These are phyloP conservation scores for Phytopythium chamaehyphon DNA, from an alignment of 352 stramenopile species.

Conservation along the genomic window DNA sequence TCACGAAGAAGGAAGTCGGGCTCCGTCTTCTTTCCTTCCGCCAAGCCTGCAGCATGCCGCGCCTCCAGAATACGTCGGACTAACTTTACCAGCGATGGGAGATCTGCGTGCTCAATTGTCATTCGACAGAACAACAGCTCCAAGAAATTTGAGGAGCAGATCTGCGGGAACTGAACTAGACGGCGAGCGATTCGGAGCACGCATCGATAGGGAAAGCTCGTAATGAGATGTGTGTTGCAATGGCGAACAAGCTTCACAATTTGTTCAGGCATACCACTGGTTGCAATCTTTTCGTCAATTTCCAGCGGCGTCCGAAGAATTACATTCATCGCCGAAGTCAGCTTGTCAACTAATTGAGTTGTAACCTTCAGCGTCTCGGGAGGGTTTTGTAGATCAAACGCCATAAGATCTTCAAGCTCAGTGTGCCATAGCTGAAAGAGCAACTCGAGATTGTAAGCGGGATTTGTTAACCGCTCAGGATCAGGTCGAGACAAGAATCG, in stretches of 20 bases:
- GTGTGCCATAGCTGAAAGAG: constrained; percentile 73
- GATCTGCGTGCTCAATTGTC: constrained; percentile 64
- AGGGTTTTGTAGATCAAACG: constrained; percentile 57
- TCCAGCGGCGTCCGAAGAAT: constrained; percentile 60
- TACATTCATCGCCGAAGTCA: constrained; percentile 66
- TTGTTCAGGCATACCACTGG: constrained; percentile 61
- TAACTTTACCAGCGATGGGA: constrained; percentile 62
- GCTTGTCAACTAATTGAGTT: constrained; percentile 56
- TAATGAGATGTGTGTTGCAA: constrained; percentile 70
- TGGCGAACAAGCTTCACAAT: constrained; percentile 71
- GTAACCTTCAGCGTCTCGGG: constrained; percentile 43
- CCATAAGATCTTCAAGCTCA: constrained; percentile 49
- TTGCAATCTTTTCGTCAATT: constrained; percentile 69
- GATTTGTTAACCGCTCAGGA: constrained; percentile 67
- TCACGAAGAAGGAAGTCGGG: constrained; percentile 52
- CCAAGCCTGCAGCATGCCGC: constrained; percentile 25
- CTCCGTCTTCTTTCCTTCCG: constrained; percentile 27
- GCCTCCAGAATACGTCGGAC: constrained; percentile 70
- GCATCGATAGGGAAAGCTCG: constrained; percentile 68
- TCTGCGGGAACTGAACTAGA: constrained; percentile 60
- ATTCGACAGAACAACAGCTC: constrained; percentile 72
- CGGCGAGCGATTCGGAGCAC: constrained; percentile 54
- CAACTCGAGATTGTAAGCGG: constrained; percentile 73
- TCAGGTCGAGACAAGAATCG: constrained; percentile 68
- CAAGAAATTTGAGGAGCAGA: constrained; percentile 66